These are phyloP conservation scores for Tolypocladium inflatum DNA, from an alignment of 2,329 filamentous ascomycete genomes.

Conservation along the genomic window DNA sequence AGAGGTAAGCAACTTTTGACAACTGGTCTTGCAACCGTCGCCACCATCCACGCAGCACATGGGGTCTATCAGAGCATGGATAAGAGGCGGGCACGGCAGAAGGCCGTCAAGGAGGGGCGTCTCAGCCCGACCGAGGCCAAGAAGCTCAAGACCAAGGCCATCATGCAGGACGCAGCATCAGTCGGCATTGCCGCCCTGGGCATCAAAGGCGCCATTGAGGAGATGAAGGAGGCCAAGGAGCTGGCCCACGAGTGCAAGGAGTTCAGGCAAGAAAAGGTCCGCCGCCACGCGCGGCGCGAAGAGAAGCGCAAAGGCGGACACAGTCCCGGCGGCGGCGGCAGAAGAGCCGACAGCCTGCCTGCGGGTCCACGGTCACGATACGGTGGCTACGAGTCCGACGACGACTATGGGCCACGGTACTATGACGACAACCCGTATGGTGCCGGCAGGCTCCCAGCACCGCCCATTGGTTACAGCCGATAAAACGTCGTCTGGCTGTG, in stretches of 20 bases:
- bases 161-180: slow-evolving; percentile 49
- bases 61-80: slow-evolving; percentile 50
- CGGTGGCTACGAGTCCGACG: slow-evolving; percentile 24
- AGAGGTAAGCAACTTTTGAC: slow-evolving; percentile 53
- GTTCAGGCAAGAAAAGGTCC: slow-evolving; percentile 38
- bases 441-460: slow-evolving; percentile 27
- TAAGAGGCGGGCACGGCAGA: slow-evolving; percentile 42
- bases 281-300: slow-evolving; percentile 38
- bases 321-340: slow-evolving; percentile 24
- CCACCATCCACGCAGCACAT: slow-evolving; percentile 51
- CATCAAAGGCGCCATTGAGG: slow-evolving; percentile 45
- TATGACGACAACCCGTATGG: slow-evolving; percentile 38
- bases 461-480: slow-evolving; percentile 11
- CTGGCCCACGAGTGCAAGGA: slow-evolving; percentile 36
- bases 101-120: slow-evolving; percentile 44
- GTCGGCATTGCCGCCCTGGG: slow-evolving; percentile 48
- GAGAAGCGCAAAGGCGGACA: slow-evolving; percentile 21
- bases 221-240: slow-evolving; percentile 47
- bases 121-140: slow-evolving; percentile 40
- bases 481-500: background rate
- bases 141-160: slow-evolving; percentile 47
- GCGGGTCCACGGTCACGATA: slow-evolving; percentile 28
- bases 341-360: slow-evolving; percentile 35
- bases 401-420: slow-evolving; percentile 35
- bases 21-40: slow-evolving; percentile 45